Evolutionary conservation across 192 early-diverging fungal species (phyloP), one percentile per base, ranked within the genome.

Genomic region (Coemansia sp.): DNA sequence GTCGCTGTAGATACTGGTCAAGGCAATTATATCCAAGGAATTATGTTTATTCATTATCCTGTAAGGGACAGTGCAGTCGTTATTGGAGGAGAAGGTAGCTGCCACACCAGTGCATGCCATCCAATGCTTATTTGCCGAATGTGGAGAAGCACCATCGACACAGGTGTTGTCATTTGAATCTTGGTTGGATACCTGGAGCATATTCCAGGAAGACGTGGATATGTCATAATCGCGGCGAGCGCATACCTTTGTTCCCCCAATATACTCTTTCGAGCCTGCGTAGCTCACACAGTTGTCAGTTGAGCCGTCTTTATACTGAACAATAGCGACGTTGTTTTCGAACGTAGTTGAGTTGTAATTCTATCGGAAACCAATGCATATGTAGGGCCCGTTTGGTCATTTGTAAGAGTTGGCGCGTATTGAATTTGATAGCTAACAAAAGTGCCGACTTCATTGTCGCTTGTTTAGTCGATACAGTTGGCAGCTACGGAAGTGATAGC

Each of bases 401-500:
- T 36, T 36, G 10, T 45, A 23, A 11, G 29, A 43, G 10, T 45
- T 38, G 40, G 60, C 59, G 38, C 65, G 67, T 25, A 52, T 2
- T 25, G 49, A 0, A 79, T 50, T 36, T 70, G 61, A 40, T 67
- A 74, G 0, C 13, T 42, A 9, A 67, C 45, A 32, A 45, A 61
- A 5, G 34, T 66, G 65, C 69, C 55, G 5, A 74, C 33, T 0
- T 22, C 46, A 33, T 66, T 69, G 41, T 54, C 20, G 32, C 25
- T 6, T 15, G 33, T 63, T 42, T 55, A 40, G 10, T 33, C 15
- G 15, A 79, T 49, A 53, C 76, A 79, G 48, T 71, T 79, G 17
- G 76, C 76, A 4, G 76, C 65, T 25, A 70, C 52, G 58, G 68
- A 65, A 14, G 57, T 54, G 19, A 65, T 70, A 53, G 66, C 64